These are phyloP conservation scores for Fusarium sp. DNA, from an alignment of 2,329 filamentous ascomycete genomes.

Conservation along the genomic window DNA sequence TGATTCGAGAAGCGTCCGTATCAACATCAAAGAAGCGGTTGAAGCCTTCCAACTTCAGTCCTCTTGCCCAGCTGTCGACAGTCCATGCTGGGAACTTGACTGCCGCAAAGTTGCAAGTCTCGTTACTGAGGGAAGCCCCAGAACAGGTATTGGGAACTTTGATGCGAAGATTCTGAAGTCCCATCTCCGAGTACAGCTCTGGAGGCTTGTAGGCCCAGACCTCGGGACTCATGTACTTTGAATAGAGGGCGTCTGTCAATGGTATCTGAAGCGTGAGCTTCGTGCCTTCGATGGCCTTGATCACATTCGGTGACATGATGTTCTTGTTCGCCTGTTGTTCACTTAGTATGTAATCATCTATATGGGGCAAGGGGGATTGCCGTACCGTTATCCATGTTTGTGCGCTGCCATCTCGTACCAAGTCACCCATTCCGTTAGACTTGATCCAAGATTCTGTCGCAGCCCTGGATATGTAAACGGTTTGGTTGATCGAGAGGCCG, in stretches of 20 bases:
- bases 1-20: slow-evolving; percentile 29
- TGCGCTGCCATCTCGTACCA: slow-evolving; percentile 11
- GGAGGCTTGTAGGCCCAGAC: slow-evolving; percentile 27
- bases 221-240: slow-evolving; percentile 17
- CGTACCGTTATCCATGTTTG: slow-evolving; percentile 39
- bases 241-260: slow-evolving; percentile 32
- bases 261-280: slow-evolving; percentile 30
- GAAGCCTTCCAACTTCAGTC: slow-evolving; percentile 29
- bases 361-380: accelerated
- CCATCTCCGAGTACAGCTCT: slow-evolving; percentile 21
- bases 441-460: slow-evolving; percentile 29
- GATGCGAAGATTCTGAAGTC: slow-evolving; percentile 22
- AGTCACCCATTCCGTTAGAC: slow-evolving; percentile 26
- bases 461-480: slow-evolving; percentile 24
- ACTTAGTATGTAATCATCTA: neutral
- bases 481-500: slow-evolving; percentile 13
- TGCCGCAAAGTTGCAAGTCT: slow-evolving; percentile 26
- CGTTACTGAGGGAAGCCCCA: neutral
- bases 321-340: slow-evolving; percentile 5
- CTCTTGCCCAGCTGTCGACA: slow-evolving; percentile 33
- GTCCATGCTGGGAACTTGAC: slow-evolving; percentile 36
- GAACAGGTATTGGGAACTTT: slow-evolving; percentile 22
- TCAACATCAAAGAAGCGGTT: slow-evolving; percentile 34
- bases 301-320: slow-evolving; percentile 23
- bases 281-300: slow-evolving; percentile 21